A percentile compares a stretch with the other conserved stretches of the same genome.
Conservation (phyloP, 2,329 filamentous ascomycete species). For the Fonsecaea pedrosoi region DNA sequence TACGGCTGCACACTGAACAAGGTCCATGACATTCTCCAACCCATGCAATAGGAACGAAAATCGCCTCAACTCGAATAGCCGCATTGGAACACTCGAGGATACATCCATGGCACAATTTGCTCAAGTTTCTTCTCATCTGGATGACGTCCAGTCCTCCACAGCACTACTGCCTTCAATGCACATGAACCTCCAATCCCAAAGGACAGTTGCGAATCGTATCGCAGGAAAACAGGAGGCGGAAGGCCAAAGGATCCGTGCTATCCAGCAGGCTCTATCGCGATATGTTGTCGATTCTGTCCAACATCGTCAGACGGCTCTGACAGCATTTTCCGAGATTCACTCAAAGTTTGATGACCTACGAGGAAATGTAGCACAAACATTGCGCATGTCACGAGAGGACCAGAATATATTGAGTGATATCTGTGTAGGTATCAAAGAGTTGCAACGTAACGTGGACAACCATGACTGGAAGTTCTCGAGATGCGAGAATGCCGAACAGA, state of each 20-base stretch:
- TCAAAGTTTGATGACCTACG: not conserved
- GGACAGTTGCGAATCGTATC: not conserved
- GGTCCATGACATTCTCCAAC: not conserved
- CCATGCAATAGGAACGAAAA: not conserved
- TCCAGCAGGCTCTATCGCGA: not conserved
- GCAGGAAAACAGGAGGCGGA: not conserved
- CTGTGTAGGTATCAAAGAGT: not conserved
- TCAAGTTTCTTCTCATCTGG: not conserved
- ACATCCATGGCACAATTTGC: not conserved
- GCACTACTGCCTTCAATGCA: not conserved
- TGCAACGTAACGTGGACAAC: not conserved
- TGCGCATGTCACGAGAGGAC: not conserved
- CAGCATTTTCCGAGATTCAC: not conserved
- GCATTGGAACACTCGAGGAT: not conserved
- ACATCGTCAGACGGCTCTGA: not conserved
- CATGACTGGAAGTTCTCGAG: not conserved
- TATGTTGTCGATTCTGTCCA: not conserved
- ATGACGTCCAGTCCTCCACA: not conserved
- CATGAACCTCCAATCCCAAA: not conserved
- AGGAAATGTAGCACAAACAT: slow-evolving; percentile 1
- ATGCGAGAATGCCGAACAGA: not conserved
- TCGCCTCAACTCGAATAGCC: not conserved
- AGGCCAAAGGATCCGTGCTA: not conserved
- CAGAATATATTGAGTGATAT: not conserved
- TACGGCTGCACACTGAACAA: not conserved